phyloP scores from a whole-genome alignment of 2,329 filamentous ascomycete species.

The Botryotinia globosa region DNA sequence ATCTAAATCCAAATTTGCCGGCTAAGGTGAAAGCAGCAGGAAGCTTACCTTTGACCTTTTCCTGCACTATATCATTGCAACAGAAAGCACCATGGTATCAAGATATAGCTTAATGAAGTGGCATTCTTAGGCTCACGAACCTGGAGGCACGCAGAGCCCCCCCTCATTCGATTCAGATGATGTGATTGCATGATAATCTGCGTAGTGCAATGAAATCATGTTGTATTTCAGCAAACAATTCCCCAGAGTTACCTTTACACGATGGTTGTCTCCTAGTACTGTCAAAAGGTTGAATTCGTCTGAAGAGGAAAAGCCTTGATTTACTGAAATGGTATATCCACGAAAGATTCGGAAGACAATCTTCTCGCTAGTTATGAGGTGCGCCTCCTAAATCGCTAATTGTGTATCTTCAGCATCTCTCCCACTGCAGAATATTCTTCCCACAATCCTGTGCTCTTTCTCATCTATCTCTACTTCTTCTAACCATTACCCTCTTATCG shows the following conservation, averaged over 20 bases:
- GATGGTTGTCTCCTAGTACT: neutral
- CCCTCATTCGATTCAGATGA: neutral
- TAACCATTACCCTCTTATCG: neutral
- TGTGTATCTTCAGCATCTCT: neutral
- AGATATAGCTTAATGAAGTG: neutral
- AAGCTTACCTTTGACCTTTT: neutral
- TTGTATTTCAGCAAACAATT: neutral
- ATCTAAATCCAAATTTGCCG: neutral
- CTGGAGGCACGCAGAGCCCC: accelerated
- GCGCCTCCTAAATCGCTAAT: neutral
- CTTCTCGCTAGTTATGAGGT: neutral
- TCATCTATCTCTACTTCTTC: neutral
- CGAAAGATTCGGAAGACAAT: neutral
- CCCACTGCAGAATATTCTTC: neutral
- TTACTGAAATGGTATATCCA: neutral
- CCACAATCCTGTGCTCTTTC: neutral
- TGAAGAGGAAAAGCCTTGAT: neutral
- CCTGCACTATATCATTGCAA: neutral
- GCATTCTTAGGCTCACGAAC: neutral
- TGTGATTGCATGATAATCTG: neutral
- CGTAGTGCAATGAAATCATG: neutral
- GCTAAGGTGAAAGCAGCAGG: neutral
- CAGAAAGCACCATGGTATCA: neutral
- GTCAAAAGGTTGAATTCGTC: neutral
- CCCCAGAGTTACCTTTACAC: neutral